Evolutionary conservation across 768 basidiomycete genomes (phyloP).

Genomic region (Russula olivacea): DNA sequence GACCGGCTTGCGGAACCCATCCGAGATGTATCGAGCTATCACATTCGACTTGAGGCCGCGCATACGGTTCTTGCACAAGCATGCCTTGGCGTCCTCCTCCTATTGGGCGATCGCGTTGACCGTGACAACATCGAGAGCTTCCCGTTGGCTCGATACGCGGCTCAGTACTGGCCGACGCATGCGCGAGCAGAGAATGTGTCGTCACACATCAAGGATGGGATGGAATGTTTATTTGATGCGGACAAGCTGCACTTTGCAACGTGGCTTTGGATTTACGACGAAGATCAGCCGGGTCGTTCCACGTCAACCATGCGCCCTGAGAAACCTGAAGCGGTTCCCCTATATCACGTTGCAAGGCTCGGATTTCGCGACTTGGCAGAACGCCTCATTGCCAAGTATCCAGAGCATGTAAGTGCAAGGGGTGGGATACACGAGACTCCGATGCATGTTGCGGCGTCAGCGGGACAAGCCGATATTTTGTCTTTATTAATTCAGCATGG

Average conservation of each 20-base stretch:
- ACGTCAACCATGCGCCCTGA: neutral
- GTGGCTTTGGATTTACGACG: neutral
- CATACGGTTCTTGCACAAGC: neutral
- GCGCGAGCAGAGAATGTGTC: neutral
- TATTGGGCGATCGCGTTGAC: neutral
- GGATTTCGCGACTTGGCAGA: neutral
- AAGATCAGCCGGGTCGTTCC: neutral
- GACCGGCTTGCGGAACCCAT: neutral
- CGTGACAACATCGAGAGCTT: neutral
- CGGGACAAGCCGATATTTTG: neutral
- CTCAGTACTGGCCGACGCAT: neutral
- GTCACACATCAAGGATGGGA: neutral
- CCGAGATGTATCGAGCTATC: neutral
- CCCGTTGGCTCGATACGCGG: neutral
- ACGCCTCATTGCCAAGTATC: neutral
- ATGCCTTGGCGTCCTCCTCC: neutral
- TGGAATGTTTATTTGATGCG: neutral
- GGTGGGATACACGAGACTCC: accelerated
- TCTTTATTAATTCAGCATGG: neutral
- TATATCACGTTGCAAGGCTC: neutral
- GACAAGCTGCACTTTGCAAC: neutral
- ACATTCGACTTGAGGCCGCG: neutral
- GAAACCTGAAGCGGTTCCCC: neutral
- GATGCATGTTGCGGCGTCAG: neutral
- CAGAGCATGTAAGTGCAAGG: neutral